A percentile compares a stretch with the other conserved stretches of the same genome.
Evolutionary conservation across 371 early-diverging fungal genomes (phyloP).

Genomic region (Lichtheimia ramosa): DNA sequence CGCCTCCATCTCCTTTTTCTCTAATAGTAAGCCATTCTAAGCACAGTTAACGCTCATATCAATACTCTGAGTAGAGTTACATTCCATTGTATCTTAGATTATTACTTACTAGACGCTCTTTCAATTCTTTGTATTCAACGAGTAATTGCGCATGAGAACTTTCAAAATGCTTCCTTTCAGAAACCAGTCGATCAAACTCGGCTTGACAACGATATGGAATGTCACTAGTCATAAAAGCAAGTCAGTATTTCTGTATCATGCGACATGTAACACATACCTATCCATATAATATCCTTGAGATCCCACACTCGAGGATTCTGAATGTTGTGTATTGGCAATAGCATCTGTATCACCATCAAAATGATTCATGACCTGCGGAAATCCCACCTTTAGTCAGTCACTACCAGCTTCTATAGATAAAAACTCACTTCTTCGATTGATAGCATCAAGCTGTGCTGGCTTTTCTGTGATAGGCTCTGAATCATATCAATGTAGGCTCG

Average conservation of each 20-base stretch:
- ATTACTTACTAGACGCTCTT: constrained; percentile 60
- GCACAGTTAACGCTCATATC: background rate
- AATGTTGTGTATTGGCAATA: constrained; percentile 31
- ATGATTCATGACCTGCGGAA: constrained; percentile 38
- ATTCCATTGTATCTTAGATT: too few species aligned
- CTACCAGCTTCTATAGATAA: background rate
- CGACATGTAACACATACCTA: constrained; percentile 2
- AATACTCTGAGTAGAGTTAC: background rate
- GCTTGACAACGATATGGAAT: constrained; percentile 42
- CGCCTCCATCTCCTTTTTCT: constrained; percentile 63
- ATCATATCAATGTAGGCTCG: constrained; percentile 84
- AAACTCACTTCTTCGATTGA: constrained; percentile 74
- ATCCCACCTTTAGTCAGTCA: background rate
- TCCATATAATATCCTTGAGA: constrained; percentile 25
- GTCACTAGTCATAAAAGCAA: constrained; percentile 16
- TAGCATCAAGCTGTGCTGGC: constrained; percentile 89
- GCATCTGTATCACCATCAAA: constrained; percentile 36
- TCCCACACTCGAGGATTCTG: constrained; percentile 25
- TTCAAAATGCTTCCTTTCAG: constrained; percentile 61
- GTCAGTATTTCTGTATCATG: background rate
- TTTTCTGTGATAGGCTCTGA: constrained; percentile 72
- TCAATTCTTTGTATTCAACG: constrained; percentile 52
- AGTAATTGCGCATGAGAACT: constrained; percentile 49
- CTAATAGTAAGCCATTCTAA: constrained; percentile 65
- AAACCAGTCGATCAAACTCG: constrained; percentile 41